Percentiles rank a stretch among this genome's conserved stretches.
phyloP scores from a whole-genome alignment of 345 rosid genomes.

The Ailanthus altissimus region DNA sequence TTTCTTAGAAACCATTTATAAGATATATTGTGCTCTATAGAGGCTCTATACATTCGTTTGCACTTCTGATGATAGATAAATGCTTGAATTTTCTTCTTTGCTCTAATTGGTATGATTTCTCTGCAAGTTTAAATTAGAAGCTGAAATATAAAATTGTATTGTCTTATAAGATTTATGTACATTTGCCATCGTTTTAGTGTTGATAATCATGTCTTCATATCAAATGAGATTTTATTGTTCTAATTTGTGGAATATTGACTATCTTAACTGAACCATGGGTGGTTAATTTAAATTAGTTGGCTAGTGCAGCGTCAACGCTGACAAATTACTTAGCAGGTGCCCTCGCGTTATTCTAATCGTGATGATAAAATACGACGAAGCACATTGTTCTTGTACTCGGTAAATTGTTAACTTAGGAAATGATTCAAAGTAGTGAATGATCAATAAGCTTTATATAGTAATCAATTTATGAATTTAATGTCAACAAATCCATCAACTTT shows the following conservation, averaged over 20 bases:
- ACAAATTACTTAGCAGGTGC: neutral
- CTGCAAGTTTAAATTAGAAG: neutral
- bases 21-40: neutral
- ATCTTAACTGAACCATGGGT: neutral
- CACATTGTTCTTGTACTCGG: neutral
- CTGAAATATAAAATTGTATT: neutral
- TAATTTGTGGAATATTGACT: neutral
- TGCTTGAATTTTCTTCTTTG: neutral
- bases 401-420: neutral
- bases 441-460: neutral
- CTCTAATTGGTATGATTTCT: neutral
- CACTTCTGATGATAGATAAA: neutral
- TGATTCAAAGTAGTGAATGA: neutral
- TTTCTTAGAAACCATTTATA: neutral
- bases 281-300: neutral
- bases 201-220: neutral
- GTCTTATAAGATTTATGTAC: neutral
- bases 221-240: neutral
- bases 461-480: neutral
- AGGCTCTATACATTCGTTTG: neutral
- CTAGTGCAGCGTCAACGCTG: neutral
- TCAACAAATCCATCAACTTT: neutral
- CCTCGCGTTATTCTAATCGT: neutral
- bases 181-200: neutral
- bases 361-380: neutral